Evolutionary conservation across 139 green algal species (phyloP).

Genomic region (Tetradesmus lagerheimii): DNA sequence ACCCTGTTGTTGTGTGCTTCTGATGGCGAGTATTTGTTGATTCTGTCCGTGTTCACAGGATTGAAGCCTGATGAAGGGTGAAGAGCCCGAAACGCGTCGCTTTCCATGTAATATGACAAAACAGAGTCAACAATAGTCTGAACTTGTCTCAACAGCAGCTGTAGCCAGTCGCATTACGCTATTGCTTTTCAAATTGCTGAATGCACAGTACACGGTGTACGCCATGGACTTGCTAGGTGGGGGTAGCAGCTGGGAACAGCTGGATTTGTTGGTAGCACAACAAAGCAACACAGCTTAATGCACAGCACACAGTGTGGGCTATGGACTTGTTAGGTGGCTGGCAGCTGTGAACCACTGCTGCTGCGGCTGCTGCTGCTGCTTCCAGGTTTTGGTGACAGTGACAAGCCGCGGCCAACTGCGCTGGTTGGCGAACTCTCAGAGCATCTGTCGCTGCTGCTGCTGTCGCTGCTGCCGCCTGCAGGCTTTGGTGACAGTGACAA

Average conservation of each 20-base stretch:
- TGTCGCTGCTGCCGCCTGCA: background rate
- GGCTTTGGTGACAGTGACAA: conserved; percentile 35
- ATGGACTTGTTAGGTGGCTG: background rate
- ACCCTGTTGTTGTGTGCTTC: too few relatives aligned
- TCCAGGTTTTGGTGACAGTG: conserved; percentile 16
- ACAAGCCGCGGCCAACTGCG: background rate
- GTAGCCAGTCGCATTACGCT: too few relatives aligned
- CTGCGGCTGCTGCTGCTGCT: too few relatives aligned
- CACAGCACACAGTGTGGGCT: background rate
- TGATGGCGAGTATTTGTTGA: too few relatives aligned
- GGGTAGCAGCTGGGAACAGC: background rate
- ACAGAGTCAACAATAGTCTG: too few relatives aligned
- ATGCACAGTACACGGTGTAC: conserved; percentile 39
- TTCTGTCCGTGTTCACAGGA: too few relatives aligned
- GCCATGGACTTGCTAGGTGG: conserved; percentile 33
- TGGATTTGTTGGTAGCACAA: background rate
- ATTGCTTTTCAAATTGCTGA: too few relatives aligned
- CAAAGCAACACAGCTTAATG: background rate
- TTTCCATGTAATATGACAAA: too few relatives aligned
- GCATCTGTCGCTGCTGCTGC: background rate
- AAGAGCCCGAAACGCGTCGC: too few relatives aligned
- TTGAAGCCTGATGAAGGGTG: too few relatives aligned
- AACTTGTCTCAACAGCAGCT: too few relatives aligned
- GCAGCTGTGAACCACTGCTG: background rate
- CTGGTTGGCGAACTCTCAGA: background rate